A percentile compares a stretch with the other conserved stretches of the same genome.
phyloP scores from a whole-genome alignment of 352 stramenopile genomes.

The Globisporangium spiculum region DNA sequence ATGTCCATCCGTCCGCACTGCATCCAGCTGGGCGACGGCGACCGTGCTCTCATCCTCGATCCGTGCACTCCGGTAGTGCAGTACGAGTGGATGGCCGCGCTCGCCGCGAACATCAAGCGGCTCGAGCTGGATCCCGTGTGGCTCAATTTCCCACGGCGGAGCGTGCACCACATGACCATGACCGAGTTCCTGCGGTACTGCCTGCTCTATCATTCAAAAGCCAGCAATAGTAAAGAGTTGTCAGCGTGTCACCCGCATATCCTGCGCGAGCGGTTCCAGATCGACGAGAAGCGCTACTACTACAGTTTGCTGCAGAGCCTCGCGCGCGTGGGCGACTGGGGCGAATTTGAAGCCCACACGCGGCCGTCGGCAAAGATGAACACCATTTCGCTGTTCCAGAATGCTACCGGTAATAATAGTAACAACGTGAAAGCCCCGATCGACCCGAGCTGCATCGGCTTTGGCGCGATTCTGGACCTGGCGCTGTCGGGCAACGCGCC shows the following conservation, averaged over 20 bases:
- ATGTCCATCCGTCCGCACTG: conserved; percentile 61
- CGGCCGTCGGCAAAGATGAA: conserved; percentile 34
- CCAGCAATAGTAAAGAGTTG: conserved; percentile 15
- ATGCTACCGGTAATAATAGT: conserved; percentile 12
- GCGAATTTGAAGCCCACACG: conserved; percentile 45
- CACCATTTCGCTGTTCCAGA: conserved; percentile 28
- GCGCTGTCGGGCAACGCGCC: conserved; percentile 44
- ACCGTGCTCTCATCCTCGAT: conserved; percentile 61
- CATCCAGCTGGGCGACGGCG: conserved; percentile 51
- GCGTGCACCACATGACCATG: conserved; percentile 53
- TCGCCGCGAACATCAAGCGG: conserved; percentile 64
- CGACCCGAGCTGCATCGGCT: conserved; percentile 48
- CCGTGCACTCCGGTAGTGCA: conserved; percentile 52
- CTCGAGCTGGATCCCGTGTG: conserved; percentile 56
- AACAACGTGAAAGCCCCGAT: conserved; percentile 8
- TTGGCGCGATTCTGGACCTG: conserved; percentile 72
- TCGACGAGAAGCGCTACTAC: conserved; percentile 51
- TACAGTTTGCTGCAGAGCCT: conserved; percentile 48
- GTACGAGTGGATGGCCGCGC: conserved; percentile 54
- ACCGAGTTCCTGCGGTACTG: conserved; percentile 58
- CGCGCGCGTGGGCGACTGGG: conserved; percentile 50
- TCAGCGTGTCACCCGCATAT: conserved; percentile 23
- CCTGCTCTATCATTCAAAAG: conserved; percentile 57
- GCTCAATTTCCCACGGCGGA: conserved; percentile 45
- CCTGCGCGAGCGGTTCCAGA: conserved; percentile 43